A percentile compares a stretch with the other conserved stretches of the same genome.
Conservation (phyloP, 148 eudicot genomes). For the Cornus suecica region DNA sequence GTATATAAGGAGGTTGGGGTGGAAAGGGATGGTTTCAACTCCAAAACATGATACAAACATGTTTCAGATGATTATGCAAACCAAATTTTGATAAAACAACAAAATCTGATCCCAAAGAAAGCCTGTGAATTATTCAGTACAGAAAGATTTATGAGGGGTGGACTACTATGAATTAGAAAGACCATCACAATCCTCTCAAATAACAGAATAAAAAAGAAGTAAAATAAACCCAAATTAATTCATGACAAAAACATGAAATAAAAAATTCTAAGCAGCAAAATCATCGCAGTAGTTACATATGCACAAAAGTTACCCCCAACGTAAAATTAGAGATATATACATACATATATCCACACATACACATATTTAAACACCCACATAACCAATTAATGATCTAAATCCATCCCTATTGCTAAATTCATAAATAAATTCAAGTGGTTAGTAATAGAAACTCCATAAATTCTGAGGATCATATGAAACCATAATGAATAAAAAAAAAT, state of each 20-base stretch:
- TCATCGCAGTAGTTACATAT: not conserved
- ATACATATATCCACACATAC: not conserved
- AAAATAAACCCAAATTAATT: not conserved
- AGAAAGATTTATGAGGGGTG: not conserved
- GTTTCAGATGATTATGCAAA: not conserved
- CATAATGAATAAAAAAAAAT: not conserved
- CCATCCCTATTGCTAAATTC: not conserved
- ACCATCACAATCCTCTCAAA: not conserved
- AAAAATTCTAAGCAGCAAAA: not conserved
- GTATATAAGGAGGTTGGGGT: not conserved
- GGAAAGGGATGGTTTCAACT: not conserved
- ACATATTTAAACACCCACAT: too few relatives aligned
- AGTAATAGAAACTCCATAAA: not conserved
- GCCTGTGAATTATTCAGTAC: not conserved
- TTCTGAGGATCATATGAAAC: not conserved
- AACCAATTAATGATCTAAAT: not conserved
- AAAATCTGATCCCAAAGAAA: not conserved
- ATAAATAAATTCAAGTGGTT: not conserved
- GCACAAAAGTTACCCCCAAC: too few relatives aligned
- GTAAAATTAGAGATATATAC: too few relatives aligned
- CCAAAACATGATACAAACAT: not conserved
- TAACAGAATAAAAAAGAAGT: not conserved
- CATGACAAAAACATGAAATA: not conserved
- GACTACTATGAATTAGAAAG: not conserved
- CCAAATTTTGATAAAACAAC: not conserved